Evolutionary conservation across 2,329 filamentous ascomycete genomes (phyloP).

Genomic region (Elsinoe necatrix): DNA sequence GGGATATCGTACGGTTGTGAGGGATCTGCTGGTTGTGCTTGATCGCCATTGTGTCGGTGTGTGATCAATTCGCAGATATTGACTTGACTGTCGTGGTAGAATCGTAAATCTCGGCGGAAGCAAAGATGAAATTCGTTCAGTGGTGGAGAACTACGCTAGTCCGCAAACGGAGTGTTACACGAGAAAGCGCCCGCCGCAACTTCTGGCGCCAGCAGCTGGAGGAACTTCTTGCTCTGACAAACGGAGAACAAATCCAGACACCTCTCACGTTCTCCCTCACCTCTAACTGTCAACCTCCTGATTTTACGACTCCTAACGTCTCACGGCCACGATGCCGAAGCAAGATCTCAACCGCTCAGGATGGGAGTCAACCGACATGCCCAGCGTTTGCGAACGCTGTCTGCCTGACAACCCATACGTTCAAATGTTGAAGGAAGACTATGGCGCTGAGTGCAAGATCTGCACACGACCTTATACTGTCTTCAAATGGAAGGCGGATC

Average conservation of each 20-base stretch:
- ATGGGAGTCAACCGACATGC: conserved; percentile 90
- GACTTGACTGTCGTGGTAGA: conserved; percentile 12
- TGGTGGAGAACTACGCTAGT: conserved; percentile 10
- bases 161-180: neutral
- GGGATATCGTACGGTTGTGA: conserved; percentile 58
- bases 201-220: neutral
- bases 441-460: conserved; percentile 61
- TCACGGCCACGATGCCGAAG: conserved; percentile 59
- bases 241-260: neutral
- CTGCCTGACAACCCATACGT: conserved; percentile 95
- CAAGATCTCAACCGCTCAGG: conserved; percentile 91
- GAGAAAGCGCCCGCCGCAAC: conserved; percentile 4
- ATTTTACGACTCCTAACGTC: neutral
- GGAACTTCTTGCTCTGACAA: conserved; percentile 1
- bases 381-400: conserved; percentile 84
- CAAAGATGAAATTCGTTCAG: conserved; percentile 2
- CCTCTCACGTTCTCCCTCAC: neutral
- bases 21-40: conserved; percentile 99
- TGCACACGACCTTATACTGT: conserved; percentile 95
- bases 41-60: conserved; percentile 63
- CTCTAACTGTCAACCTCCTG: neutral
- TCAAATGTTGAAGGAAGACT: conserved; percentile 97
- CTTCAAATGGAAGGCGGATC: conserved; percentile 89
- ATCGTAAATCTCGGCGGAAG: conserved; percentile 1
- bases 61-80: conserved; percentile 30